phyloP scores from a whole-genome alignment of 192 early-diverging fungal genomes.

The Backusella tarrabulga region DNA sequence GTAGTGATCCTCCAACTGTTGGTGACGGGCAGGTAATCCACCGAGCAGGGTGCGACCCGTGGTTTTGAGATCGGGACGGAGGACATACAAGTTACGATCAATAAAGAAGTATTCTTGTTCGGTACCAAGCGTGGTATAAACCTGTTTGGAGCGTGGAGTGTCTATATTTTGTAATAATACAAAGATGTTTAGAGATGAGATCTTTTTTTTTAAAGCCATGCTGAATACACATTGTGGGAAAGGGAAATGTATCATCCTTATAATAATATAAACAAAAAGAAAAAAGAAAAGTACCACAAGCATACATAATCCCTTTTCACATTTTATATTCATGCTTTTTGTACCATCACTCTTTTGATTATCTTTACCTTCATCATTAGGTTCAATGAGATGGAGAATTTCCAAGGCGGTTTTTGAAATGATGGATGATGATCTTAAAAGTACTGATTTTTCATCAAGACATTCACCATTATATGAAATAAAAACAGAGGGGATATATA shows the following conservation, averaged over 20 bases:
- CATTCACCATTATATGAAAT: constrained; percentile 99
- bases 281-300: neutral
- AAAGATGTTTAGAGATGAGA: neutral
- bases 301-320: neutral
- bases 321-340: neutral
- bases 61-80: constrained; percentile 96
- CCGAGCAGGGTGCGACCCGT: constrained; percentile 94
- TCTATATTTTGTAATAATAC: constrained; percentile 31
- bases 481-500: constrained; percentile 98
- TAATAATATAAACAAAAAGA: neutral
- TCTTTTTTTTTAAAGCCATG: neutral
- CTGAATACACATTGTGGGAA: neutral
- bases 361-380: constrained; percentile 45
- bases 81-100: constrained; percentile 90
- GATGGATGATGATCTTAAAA: constrained; percentile 88
- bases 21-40: constrained; percentile 93
- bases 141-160: constrained; percentile 69
- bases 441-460: constrained; percentile 97
- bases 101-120: constrained; percentile 99
- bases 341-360: neutral
- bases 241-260: neutral
- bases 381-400: constrained; percentile 77
- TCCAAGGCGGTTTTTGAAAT: constrained; percentile 80
- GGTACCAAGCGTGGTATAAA: constrained; percentile 91
- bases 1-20: constrained; percentile 99